Evolutionary conservation across 2,329 filamentous ascomycete genomes (phyloP).

Genomic region (Fusarium sp.): DNA sequence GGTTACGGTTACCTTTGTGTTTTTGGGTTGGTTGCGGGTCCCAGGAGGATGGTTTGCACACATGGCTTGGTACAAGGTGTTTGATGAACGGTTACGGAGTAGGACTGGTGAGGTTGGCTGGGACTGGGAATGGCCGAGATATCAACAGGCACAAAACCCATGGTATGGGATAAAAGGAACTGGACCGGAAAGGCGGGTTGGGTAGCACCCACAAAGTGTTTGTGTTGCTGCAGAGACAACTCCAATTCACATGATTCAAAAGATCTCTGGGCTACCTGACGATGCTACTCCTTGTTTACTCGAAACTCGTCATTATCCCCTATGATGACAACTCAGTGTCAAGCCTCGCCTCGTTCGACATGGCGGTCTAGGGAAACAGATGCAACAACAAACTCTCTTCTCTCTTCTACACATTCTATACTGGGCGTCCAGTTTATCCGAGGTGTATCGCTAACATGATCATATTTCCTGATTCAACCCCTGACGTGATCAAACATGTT

Average conservation of each 20-base stretch:
- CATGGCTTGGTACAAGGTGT: slow-evolving; percentile 18
- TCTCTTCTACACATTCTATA: no score
- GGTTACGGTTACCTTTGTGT: slow-evolving; percentile 17
- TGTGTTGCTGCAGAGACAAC: slow-evolving; percentile 30
- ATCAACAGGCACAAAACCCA: slow-evolving; percentile 19
- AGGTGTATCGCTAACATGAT: not conserved
- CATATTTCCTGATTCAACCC: not conserved
- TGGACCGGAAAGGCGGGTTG: slow-evolving; percentile 7
- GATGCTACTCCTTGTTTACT: not conserved
- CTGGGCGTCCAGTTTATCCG: not conserved
- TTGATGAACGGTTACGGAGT: slow-evolving; percentile 29
- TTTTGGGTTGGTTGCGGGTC: slow-evolving; percentile 31
- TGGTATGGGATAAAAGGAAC: slow-evolving; percentile 7
- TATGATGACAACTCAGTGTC: not conserved
- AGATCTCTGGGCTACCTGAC: not conserved
- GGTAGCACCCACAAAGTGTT: slow-evolving; percentile 15
- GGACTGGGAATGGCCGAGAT: slow-evolving; percentile 20
- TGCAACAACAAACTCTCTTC: not conserved
- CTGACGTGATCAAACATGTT: not conserved
- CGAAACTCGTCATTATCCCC: not conserved
- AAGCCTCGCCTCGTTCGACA: not conserved
- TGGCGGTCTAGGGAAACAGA: not conserved
- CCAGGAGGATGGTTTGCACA: slow-evolving; percentile 30
- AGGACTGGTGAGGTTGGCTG: slow-evolving; percentile 15
- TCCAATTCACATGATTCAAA: slow-evolving; percentile 44